These are phyloP conservation scores for Trichoderma asperelloides DNA, from an alignment of 495 filamentous ascomycete genomes.

Conservation along the genomic window DNA sequence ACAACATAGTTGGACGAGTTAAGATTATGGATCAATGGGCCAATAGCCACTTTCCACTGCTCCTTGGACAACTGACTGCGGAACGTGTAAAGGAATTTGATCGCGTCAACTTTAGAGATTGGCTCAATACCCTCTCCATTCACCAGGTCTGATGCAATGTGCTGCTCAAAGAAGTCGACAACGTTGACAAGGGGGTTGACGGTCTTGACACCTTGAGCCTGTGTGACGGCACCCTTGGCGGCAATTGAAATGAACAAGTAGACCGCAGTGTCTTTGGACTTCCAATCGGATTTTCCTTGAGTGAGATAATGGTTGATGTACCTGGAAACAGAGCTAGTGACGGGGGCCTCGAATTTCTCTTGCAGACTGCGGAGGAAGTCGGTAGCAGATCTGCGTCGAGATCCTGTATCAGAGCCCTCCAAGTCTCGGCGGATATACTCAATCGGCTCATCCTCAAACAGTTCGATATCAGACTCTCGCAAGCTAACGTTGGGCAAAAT, in stretches of 20 bases:
- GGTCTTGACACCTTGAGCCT: conserved; percentile 78
- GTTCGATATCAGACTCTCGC: conserved; percentile 84
- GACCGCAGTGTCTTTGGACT: conserved; percentile 90
- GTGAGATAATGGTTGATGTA: conserved; percentile 77
- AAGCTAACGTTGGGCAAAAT: conserved; percentile 86
- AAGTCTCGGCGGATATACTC: conserved; percentile 95
- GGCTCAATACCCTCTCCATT: conserved; percentile 56
- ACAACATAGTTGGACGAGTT: conserved; percentile 84
- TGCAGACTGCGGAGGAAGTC: conserved; percentile 86
- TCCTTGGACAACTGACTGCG: conserved; percentile 76
- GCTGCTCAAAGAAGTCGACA: conserved; percentile 82
- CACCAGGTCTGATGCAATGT: conserved; percentile 78
- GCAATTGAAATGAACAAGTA: conserved; percentile 93
- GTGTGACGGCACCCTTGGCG: conserved; percentile 77
- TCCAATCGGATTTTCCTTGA: conserved; percentile 72
- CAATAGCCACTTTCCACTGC: conserved; percentile 82
- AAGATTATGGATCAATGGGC: conserved; percentile 82
- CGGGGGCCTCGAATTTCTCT: conserved; percentile 73
- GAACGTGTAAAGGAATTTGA: conserved; percentile 95
- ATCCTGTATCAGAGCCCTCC: conserved; percentile 93
- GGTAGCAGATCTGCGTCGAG: conserved; percentile 80
- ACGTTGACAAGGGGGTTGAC: conserved; percentile 78
- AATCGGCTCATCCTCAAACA: conserved; percentile 97
- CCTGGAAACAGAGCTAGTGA: conserved; percentile 69
- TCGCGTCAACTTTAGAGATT: conserved; percentile 91